These are phyloP conservation scores for Fusarium fracticaudum DNA, from an alignment of 2,329 filamentous ascomycete species.

Conservation along the genomic window DNA sequence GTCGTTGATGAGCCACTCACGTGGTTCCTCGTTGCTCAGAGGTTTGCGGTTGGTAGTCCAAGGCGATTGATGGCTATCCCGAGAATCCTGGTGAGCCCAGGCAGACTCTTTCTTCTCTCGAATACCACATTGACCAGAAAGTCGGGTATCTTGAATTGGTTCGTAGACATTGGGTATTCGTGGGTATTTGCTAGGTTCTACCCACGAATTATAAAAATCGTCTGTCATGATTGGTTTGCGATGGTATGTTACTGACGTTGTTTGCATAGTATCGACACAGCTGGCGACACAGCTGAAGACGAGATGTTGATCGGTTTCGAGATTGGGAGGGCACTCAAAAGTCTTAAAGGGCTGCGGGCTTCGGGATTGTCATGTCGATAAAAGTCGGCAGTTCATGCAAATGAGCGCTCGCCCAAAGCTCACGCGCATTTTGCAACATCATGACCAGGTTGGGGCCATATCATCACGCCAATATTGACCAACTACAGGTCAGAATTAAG, in stretches of 20 bases:
- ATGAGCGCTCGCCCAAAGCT: slow-evolving; percentile 33
- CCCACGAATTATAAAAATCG: slow-evolving; percentile 29
- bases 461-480: slow-evolving; percentile 31
- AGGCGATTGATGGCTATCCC: neutral
- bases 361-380: neutral
- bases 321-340: neutral
- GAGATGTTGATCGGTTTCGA: neutral
- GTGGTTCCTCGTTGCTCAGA: neutral
- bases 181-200: slow-evolving; percentile 30
- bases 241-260: slow-evolving; percentile 17
- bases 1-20: slow-evolving; percentile 3
- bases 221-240: slow-evolving; percentile 19
- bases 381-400: slow-evolving; percentile 11
- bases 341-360: slow-evolving; percentile 4
- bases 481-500: slow-evolving; percentile 12
- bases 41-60: neutral
- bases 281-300: neutral
- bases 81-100: neutral
- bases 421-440: slow-evolving; percentile 28
- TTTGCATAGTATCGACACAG: slow-evolving; percentile 2
- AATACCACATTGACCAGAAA: neutral
- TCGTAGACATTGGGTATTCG: slow-evolving; percentile 39
- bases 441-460: slow-evolving; percentile 23
- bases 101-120: slow-evolving; percentile 10
- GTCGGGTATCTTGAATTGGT: slow-evolving; percentile 16